These are phyloP conservation scores for Eragrostis curvula DNA, from an alignment of 176 grass and related monocot genomes.

Conservation along the genomic window DNA sequence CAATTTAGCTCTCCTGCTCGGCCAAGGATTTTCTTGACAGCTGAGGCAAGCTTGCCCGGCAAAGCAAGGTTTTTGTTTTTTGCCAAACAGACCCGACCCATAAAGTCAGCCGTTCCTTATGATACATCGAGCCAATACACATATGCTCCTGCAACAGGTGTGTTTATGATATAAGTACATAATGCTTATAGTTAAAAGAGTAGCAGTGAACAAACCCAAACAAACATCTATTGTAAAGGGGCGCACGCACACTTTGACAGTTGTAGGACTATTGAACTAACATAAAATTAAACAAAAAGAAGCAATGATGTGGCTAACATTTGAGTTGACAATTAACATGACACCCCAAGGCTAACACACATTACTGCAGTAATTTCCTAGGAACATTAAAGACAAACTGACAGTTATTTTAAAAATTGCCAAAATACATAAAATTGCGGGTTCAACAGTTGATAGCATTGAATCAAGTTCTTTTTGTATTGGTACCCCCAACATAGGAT, in stretches of 20 bases:
- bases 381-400: not conserved
- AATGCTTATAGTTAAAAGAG: not conserved
- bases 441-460: constrained; percentile 1
- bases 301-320: not conserved
- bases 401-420: constrained; percentile 8
- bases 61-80: too few species aligned
- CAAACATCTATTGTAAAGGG: not conserved
- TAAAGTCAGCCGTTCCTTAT: not conserved
- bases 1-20: too few species aligned
- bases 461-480: not conserved
- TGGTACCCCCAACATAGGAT: not conserved
- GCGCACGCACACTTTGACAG: not conserved
- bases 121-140: not conserved
- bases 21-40: too few species aligned
- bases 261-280: not conserved
- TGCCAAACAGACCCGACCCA: too few species aligned
- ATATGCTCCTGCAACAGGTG: not conserved
- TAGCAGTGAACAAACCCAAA: not conserved
- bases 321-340: not conserved
- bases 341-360: not conserved
- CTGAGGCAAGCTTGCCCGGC: too few species aligned
- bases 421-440: not conserved
- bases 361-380: not conserved
- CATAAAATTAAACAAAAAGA: not conserved
- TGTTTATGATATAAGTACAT: not conserved